Evolutionary conservation across 2,329 filamentous ascomycete genomes (phyloP), one percentile per base, ranked within the genome.

Genomic region (Aspergillus fischeri): DNA sequence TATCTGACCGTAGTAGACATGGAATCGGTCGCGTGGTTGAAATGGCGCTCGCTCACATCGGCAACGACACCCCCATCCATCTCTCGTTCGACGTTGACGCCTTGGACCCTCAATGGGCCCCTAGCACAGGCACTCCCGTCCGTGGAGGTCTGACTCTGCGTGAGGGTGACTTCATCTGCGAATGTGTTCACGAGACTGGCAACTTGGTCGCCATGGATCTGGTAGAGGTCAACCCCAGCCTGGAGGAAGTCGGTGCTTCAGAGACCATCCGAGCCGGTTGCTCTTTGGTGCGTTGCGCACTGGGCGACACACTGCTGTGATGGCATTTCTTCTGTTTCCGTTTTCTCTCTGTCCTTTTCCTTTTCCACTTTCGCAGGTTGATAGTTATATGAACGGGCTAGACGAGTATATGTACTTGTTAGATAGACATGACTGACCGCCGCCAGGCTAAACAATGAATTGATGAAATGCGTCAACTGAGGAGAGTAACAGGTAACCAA

Each of bases 31-130:
- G 88, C 63, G 91, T 99, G 63, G 92, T 99, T 79, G 94, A 97
- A 70, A 96, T 97, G 93, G 93, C 93, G n/a, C 83, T 99, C 53
- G 93, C 88, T 32, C 92, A 97, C 80, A 96, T 97, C 64, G 94
- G 94, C 66, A 85, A 81, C 69, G 94, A 97, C 73, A 97, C 92
- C 0, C 94, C 94, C 45, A 97, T 99, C 71, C 94, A 99, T 76
- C 84, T 99, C 58, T 96, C 91, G 41, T 97, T 99, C 69, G 94
- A 99, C 73, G 91, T 99, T 65, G 94, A 99, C 74, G 94, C 92
- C 25, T 83, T 97, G 59, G 94, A 99, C 75, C 94, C 94, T 28
- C 88, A 92, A 83, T 97, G 91, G 89, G 94, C 94, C 42, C 94
- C 94, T 25, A 94, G 90, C 75, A 99, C 94, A 0, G 94, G 94